Evolutionary conservation across 2,329 filamentous ascomycete genomes (phyloP).

Genomic region (Hymenoscyphus repandus): DNA sequence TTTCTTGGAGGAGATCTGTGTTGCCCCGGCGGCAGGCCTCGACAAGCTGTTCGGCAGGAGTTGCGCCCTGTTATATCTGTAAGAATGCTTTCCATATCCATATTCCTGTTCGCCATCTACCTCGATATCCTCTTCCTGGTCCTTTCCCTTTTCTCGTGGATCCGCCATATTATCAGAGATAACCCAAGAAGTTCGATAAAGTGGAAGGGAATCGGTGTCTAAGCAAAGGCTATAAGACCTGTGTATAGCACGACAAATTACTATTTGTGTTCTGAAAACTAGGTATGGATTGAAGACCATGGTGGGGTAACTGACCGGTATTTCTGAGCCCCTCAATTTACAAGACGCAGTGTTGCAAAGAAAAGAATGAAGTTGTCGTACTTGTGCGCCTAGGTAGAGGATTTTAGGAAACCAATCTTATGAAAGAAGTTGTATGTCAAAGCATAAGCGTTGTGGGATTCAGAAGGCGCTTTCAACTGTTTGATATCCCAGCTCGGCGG

Average conservation of each 20-base stretch:
- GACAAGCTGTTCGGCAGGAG: constrained; percentile 77
- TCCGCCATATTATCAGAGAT: constrained; percentile 25
- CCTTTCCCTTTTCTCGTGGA: constrained; percentile 17
- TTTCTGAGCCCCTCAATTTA: neutral
- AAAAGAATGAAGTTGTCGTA: no score
- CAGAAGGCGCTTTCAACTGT: neutral
- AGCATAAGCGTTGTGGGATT: neutral
- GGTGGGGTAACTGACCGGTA: constrained; percentile 1
- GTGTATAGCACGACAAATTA: neutral
- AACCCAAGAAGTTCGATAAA: neutral
- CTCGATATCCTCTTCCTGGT: constrained; percentile 27
- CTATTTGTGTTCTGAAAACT: no score
- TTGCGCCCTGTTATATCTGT: constrained; percentile 62
- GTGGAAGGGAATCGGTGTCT: neutral
- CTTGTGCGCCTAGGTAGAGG: no score
- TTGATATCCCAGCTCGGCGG: constrained; percentile 1
- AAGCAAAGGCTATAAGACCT: neutral
- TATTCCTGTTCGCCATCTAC: constrained; percentile 12
- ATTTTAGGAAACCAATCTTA: neutral
- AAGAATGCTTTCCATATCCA: neutral
- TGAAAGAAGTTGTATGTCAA: neutral
- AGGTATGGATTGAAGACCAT: neutral
- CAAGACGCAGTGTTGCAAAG: neutral
- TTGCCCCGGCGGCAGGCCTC: constrained; percentile 95
- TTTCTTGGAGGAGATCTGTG: constrained; percentile 72